Evolutionary conservation across 768 basidiomycete genomes (phyloP).

Genomic region (Dioszegia aurantiaca): DNA sequence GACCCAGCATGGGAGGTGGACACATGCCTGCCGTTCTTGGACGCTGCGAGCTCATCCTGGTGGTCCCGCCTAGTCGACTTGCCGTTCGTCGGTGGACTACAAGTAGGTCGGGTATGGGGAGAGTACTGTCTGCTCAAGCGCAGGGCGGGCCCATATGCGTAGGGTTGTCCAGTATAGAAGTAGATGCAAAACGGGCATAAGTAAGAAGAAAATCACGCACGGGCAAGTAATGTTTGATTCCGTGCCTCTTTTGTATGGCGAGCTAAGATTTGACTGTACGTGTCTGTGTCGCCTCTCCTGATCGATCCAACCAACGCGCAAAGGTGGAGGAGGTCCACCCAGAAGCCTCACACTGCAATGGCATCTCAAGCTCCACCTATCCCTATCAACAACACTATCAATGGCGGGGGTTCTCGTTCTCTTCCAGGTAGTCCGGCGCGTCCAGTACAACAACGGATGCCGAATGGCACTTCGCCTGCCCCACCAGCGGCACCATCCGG

Average conservation of each 20-base stretch:
- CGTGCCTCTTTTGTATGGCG: neutral
- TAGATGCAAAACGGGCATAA: neutral
- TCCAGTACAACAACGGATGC: neutral
- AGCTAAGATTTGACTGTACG: neutral
- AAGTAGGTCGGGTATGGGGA: conserved; percentile 70
- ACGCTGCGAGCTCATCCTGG: conserved; percentile 68
- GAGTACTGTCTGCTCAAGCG: conserved; percentile 83
- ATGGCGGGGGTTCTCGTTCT: no score
- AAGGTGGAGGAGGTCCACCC: conserved; percentile 16
- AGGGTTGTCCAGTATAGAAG: no score
- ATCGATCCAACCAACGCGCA: neutral
- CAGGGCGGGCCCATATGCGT: conserved; percentile 12
- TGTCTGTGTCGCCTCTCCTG: neutral
- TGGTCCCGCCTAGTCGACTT: conserved; percentile 77
- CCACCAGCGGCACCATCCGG: no score
- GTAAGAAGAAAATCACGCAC: no score
- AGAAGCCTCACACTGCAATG: neutral
- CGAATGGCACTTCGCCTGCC: no score
- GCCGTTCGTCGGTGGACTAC: conserved; percentile 63
- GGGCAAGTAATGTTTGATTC: neutral
- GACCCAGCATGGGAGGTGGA: conserved; percentile 71
- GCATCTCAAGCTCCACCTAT: neutral
- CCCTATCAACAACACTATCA: neutral
- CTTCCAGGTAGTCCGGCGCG: neutral
- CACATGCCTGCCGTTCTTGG: conserved; percentile 78